Percentiles rank a stretch among this genome's conserved stretches.
These are phyloP conservation scores for Monosporascus sp. DNA, from an alignment of 2,329 filamentous ascomycete species.

Conservation along the genomic window DNA sequence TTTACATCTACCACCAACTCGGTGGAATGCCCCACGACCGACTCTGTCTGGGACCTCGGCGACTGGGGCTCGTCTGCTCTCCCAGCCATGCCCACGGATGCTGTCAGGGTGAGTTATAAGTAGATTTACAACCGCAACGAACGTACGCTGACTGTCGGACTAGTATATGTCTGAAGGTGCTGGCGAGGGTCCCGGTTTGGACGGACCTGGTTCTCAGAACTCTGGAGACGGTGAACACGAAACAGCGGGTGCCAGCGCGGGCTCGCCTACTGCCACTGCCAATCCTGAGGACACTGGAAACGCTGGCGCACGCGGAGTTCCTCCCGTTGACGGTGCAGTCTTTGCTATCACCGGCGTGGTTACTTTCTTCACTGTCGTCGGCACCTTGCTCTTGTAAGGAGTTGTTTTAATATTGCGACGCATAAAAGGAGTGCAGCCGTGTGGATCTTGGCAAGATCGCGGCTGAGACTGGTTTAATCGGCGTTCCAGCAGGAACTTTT, in stretches of 20 bases:
- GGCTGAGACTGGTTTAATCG: not conserved
- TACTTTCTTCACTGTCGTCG: constrained; percentile 23
- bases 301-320: constrained; percentile 13
- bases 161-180: constrained; percentile 45
- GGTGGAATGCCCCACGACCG: constrained; percentile 44
- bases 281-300: constrained; percentile 20
- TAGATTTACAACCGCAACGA: not conserved
- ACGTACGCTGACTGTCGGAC: not conserved
- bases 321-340: constrained; percentile 24
- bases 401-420: not conserved
- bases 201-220: constrained; percentile 45
- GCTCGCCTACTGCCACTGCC: constrained; percentile 21
- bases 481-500: not conserved
- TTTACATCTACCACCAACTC: constrained; percentile 42
- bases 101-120: constrained; percentile 28
- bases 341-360: constrained; percentile 24
- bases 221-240: constrained; percentile 36
- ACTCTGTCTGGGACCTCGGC: constrained; percentile 46
- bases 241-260: constrained; percentile 26
- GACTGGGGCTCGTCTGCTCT: constrained; percentile 35
- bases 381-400: constrained; percentile 28
- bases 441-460: not conserved
- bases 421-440: not conserved
- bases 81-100: constrained; percentile 46
- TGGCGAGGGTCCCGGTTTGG: constrained; percentile 44